Base-by-base conservation (phyloP, 2,329 filamentous ascomycete genomes). In the Monilinia fructigena region DNA sequence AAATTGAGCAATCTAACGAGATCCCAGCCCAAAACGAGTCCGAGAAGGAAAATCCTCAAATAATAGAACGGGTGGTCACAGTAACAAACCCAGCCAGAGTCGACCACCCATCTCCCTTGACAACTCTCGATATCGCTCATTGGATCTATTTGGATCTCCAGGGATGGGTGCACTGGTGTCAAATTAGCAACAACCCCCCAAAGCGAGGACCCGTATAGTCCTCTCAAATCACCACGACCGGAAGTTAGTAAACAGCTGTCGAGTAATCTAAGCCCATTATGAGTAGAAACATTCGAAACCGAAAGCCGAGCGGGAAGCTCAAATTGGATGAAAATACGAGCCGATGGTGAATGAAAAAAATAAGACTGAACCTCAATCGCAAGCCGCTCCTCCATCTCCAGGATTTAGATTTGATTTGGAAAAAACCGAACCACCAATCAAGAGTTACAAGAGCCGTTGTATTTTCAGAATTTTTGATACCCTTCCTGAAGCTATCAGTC, bases 1-100 rank as follows among this genome's bases (percentile, higher is more conserved):
- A 76, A 75, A 61, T 69, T 76, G 2, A 72, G 55, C 68, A 72
- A 38, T 71, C 69, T 8, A 68, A 72, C 55, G 71, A 74, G 52
- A 67, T 64, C n/a, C 55, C 65, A 38, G 54, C 67, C 11, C 71
- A 72, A 59, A 67, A 72, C 10, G 67, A 50, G 20, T 67, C 18
- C 53, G 54, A n/a, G 55, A 52, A 10, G 38, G 28, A 26, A 65
- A 60, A 54, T 45, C 35, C 16, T 26, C 52, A 26, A 58, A 65
- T 12, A 45, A 16, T 50, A 60, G 40, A 59, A 12, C 54, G 23
- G 35, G 6, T 18, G 31, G 55, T 7, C 35, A 48, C 50, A 16
- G n/a, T 60, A 65, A 26, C 11, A 48, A 48, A 11, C 6, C 28
- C 16, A 50, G 42, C 48, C 56, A 60, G 11, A 65, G 63, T 35